phyloP scores from a whole-genome alignment of 1,284 basidiomycete species.

The Coniophora puteana region DNA sequence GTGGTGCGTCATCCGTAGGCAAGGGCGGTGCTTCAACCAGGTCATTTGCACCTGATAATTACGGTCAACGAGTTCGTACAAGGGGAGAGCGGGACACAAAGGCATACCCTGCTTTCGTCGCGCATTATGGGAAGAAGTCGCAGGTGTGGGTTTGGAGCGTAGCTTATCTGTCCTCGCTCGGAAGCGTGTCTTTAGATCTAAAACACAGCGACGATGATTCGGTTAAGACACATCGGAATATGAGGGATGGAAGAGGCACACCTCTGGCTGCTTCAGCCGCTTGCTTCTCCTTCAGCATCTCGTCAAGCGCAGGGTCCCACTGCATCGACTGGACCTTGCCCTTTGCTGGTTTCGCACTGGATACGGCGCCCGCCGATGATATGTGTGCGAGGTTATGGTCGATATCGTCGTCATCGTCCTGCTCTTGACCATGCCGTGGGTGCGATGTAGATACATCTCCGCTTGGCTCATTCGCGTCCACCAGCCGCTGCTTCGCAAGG shows the following conservation, averaged over 20 bases:
- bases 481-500: constrained; percentile 55
- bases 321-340: constrained; percentile 60
- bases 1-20: constrained; percentile 29
- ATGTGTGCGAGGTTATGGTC: constrained; percentile 57
- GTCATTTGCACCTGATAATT: constrained; percentile 22
- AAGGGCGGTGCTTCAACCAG: constrained; percentile 56
- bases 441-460: not conserved
- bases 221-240: not conserved
- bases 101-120: constrained; percentile 33
- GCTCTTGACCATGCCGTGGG: constrained; percentile 19
- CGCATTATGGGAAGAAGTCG: constrained; percentile 16
- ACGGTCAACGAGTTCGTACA: constrained; percentile 10
- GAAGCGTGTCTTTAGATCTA: constrained; percentile 69
- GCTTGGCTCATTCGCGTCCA: constrained; percentile 33
- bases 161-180: constrained; percentile 54
- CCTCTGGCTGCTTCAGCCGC: constrained; percentile 72
- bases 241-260: constrained; percentile 23
- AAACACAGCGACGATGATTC: not conserved
- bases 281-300: constrained; percentile 63
- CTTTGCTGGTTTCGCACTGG: constrained; percentile 41
- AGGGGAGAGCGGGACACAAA: not conserved
- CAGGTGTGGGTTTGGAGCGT: constrained; percentile 32
- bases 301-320: constrained; percentile 64
- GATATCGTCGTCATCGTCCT: constrained; percentile 58
- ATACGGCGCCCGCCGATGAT: constrained; percentile 24